Base-by-base conservation (phyloP, 2,329 filamentous ascomycete species). In the Stagonosporopsis vannaccii region DNA sequence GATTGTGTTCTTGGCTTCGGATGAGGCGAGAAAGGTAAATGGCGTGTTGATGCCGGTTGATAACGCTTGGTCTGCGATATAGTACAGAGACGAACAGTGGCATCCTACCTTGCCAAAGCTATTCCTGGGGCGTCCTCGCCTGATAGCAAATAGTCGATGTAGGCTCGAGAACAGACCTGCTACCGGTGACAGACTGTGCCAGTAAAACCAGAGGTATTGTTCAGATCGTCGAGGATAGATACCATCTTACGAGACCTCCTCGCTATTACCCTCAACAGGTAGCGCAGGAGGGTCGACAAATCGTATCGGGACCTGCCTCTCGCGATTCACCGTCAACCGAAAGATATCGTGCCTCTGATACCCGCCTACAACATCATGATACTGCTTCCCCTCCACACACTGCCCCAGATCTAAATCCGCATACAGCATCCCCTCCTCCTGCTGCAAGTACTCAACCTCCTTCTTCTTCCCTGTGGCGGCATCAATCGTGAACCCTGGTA, bases 321-420 rank as follows among this genome's bases (percentile, higher is more conserved):
- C 72, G 1, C 81, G 69, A 57, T 83, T 73, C 0, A 85, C 79
- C 28, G 76, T 80, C 8, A 85, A 48, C 26, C 83, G 74, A 60
- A 85, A 86, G 1, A 86, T 73, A 64, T 85, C 82, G 3, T 82
- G 66, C 2, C 84, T 70, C 65, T 85, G 84, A 68, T 85, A 85
- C 0, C 82, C 82, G 0, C 83, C 83, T 1, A 82, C 81, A 2
- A 84, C 77, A 67, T 85, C 84, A 56, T 85, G 83, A 57, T 81
- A 85, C 64, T 85, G 83, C 60, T 86, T 86, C 0, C 80, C 80
- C 59, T 85, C 83, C 0, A 86, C 70, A 35, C 81, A 84, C 4
- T 79, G 74, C 0, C 75, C 73, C 4, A 85, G 56, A 62, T 84
- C 72, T 56, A 85, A 54, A 53, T 85, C 81, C 0, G 81, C 81